These are phyloP conservation scores for Exophiala oligosperma DNA, from an alignment of 2,329 filamentous ascomycete genomes.

Conservation along the genomic window DNA sequence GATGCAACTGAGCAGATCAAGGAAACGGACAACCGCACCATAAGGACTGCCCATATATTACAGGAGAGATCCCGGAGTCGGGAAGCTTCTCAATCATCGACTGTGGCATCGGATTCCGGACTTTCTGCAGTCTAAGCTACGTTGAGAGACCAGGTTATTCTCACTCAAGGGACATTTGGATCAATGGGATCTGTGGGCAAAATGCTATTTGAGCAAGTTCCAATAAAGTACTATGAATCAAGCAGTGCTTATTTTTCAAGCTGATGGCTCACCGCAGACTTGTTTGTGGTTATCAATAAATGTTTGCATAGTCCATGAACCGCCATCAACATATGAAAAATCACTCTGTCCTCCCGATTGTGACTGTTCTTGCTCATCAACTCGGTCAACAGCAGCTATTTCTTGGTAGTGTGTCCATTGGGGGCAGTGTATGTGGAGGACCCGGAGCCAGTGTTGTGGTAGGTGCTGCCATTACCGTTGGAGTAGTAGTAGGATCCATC, in stretches of 20 bases:
- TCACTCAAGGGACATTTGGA: too few species aligned
- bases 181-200: too few species aligned
- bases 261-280: not conserved
- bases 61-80: not conserved
- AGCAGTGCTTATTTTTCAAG: too few species aligned
- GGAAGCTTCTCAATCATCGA: not conserved
- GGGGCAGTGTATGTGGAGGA: slow-evolving; percentile 62
- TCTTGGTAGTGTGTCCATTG: slow-evolving; percentile 15
- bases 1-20: not conserved
- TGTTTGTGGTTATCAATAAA: not conserved
- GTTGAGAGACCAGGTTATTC: too few species aligned
- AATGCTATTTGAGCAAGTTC: too few species aligned
- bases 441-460: slow-evolving; percentile 64
- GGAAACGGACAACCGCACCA: not conserved
- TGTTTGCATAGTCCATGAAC: not conserved
- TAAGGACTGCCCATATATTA: not conserved
- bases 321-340: not conserved
- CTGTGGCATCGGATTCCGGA: not conserved
- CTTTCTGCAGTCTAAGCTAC: not conserved
- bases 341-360: not conserved
- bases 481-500: slow-evolving; percentile 73
- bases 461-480: slow-evolving; percentile 68
- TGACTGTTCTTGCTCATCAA: not conserved
- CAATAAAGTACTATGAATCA: too few species aligned
- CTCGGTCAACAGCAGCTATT: slow-evolving; percentile 16